Evolutionary conservation across 805 yeast species (phyloP).

Genomic region (Wickerhamomyces alni): DNA sequence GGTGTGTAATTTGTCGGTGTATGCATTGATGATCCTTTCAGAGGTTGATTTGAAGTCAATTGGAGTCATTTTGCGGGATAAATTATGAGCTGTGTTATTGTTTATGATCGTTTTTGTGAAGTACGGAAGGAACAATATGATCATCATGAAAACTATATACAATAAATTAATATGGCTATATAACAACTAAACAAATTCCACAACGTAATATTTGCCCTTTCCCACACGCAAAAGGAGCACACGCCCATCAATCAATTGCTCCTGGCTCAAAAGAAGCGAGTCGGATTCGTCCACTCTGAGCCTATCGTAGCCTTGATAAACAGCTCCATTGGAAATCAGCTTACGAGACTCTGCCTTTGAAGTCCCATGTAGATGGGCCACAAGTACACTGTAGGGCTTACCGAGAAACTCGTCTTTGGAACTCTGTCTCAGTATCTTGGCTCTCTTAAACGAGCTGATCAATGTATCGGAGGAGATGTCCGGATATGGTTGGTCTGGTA

Average conservation of each 20-base stretch:
- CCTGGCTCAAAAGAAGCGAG: conserved; percentile 39
- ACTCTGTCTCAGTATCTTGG: conserved; percentile 44
- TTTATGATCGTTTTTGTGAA: background rate
- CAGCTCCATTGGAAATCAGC: conserved; percentile 62
- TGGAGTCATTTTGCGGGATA: too few species aligned
- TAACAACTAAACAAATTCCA: conserved; percentile 28
- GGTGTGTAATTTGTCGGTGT: too few species aligned
- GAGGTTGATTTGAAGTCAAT: too few species aligned
- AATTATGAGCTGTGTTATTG: too few species aligned
- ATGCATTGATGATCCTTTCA: too few species aligned
- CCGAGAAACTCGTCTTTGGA: conserved; percentile 30
- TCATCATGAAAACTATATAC: too few species aligned
- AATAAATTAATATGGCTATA: too few species aligned
- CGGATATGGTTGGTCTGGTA: conserved; percentile 41
- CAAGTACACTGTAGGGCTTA: conserved; percentile 43
- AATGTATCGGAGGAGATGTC: conserved; percentile 45
- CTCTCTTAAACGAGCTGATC: conserved; percentile 48
- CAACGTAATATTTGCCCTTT: conserved; percentile 57
- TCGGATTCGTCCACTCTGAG: conserved; percentile 47
- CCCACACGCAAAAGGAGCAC: conserved; percentile 70
- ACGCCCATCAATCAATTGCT: conserved; percentile 50
- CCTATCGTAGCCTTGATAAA: conserved; percentile 61
- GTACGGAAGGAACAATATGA: too few species aligned
- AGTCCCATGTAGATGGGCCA: conserved; percentile 42
- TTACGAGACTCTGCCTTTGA: conserved; percentile 56